A percentile compares a stretch with the other conserved stretches of the same genome.
Conservation (phyloP, 106 monocot genomes). For the Dendrobium officinale region DNA sequence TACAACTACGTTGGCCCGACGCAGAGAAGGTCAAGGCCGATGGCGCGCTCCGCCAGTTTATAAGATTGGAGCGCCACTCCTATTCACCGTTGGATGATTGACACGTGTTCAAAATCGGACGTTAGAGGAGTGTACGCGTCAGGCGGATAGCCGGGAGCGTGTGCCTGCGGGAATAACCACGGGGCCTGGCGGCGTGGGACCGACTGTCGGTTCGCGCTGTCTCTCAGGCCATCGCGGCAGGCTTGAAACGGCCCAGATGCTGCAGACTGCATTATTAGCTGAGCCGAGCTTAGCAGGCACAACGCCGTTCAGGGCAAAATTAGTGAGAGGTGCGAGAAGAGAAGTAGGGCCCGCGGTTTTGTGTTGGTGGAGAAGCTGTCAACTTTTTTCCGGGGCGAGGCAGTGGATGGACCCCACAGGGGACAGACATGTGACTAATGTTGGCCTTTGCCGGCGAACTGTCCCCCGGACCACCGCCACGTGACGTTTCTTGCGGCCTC, state of each 20-base stretch:
- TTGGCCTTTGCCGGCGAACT: slow-evolving; percentile 2
- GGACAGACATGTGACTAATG: slow-evolving; percentile 5
- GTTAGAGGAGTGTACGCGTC: neutral
- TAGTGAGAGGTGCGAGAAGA: neutral
- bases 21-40: neutral
- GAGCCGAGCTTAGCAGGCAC: slow-evolving; percentile 1
- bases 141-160: neutral
- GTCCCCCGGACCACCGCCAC: neutral
- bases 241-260: neutral
- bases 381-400: neutral
- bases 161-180: slow-evolving; percentile 13
- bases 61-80: neutral
- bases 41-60: neutral
- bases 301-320: neutral
- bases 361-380: slow-evolving; percentile 1
- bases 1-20: neutral
- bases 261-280: neutral
- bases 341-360: neutral
- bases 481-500: neutral
- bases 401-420: neutral
- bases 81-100: slow-evolving; percentile 1
- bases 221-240: neutral
- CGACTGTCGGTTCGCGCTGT: slow-evolving; percentile 13
- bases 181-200: neutral
- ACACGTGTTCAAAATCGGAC: slow-evolving; percentile 5